Evolutionary conservation across 305 asterid genomes (phyloP).

Genomic region (Fraxinus velutina): DNA sequence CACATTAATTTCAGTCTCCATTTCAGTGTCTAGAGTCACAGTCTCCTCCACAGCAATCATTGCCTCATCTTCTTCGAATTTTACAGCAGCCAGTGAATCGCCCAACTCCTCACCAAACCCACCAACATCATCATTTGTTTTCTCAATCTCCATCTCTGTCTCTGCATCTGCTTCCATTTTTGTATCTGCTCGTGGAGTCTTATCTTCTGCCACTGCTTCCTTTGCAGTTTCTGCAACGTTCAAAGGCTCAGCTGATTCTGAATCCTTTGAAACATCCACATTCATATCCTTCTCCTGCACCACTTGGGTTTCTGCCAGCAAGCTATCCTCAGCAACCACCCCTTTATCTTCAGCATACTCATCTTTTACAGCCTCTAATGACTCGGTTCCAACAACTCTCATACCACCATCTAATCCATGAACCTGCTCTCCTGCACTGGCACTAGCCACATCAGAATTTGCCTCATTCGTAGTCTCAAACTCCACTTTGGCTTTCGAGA

Average conservation of each 20-base stretch:
- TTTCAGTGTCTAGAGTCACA: slow-evolving; percentile 58
- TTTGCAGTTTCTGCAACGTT: slow-evolving; percentile 23
- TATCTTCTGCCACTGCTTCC: slow-evolving; percentile 26
- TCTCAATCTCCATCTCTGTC: slow-evolving; percentile 40
- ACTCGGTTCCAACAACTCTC: no score
- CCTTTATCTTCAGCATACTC: no score
- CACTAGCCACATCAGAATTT: no score
- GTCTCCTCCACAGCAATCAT: slow-evolving; percentile 57
- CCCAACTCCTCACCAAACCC: slow-evolving; percentile 46
- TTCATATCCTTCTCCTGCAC: slow-evolving; percentile 26
- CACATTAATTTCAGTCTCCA: slow-evolving; percentile 77
- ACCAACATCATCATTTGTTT: slow-evolving; percentile 38
- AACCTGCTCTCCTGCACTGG: no score
- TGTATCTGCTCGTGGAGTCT: slow-evolving; percentile 25
- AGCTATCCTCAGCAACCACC: no score
- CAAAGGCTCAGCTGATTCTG: slow-evolving; percentile 26
- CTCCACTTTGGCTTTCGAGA: no score
- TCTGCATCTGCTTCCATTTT: slow-evolving; percentile 30
- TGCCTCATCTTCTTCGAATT: slow-evolving; percentile 55
- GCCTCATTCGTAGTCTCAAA: no score
- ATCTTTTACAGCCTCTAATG: no score
- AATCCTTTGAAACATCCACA: slow-evolving; percentile 23
- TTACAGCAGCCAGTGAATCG: slow-evolving; percentile 42
- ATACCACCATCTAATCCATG: no score
- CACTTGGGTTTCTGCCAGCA: slow-evolving; percentile 21